phyloP scores from a whole-genome alignment of 2,329 filamentous ascomycete genomes.

The Fonsecaea erecta region DNA sequence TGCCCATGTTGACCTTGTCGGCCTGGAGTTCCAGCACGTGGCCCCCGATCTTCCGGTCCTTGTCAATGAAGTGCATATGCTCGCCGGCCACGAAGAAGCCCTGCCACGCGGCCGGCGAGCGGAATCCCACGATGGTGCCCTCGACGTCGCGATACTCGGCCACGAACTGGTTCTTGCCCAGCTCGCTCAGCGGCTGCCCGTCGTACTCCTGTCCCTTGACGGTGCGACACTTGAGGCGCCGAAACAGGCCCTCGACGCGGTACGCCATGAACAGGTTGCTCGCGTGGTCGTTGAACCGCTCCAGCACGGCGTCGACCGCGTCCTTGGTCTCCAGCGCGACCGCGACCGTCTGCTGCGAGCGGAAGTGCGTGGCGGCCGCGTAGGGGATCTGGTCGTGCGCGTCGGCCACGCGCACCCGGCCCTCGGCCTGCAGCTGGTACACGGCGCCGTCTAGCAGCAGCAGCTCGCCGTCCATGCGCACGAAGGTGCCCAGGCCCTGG shows the following conservation, averaged over 20 bases:
- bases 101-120: conserved; percentile 47
- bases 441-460: conserved; percentile 49
- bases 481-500: conserved; percentile 56
- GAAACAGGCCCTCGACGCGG: conserved; percentile 39
- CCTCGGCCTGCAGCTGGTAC: conserved; percentile 50
- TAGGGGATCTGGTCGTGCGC: conserved; percentile 48
- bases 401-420: conserved; percentile 43
- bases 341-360: conserved; percentile 36
- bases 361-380: conserved; percentile 42
- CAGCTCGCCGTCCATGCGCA: conserved; percentile 51
- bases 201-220: conserved; percentile 41
- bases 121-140: conserved; percentile 51
- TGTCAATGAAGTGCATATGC: conserved; percentile 50
- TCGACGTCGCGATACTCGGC: conserved; percentile 44
- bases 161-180: conserved; percentile 49
- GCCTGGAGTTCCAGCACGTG: conserved; percentile 49
- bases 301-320: conserved; percentile 34
- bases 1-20: conserved; percentile 42
- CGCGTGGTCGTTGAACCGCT: conserved; percentile 34
- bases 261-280: conserved; percentile 42
- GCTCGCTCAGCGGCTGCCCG: conserved; percentile 41
- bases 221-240: conserved; percentile 39
- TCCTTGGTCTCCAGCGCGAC: conserved; percentile 36
- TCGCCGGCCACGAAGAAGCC: conserved; percentile 50
- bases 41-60: conserved; percentile 45